Evolutionary conservation across 306 rosid species (phyloP), one percentile per base, ranked within the genome.

Genomic region (Lablab purpureus): DNA sequence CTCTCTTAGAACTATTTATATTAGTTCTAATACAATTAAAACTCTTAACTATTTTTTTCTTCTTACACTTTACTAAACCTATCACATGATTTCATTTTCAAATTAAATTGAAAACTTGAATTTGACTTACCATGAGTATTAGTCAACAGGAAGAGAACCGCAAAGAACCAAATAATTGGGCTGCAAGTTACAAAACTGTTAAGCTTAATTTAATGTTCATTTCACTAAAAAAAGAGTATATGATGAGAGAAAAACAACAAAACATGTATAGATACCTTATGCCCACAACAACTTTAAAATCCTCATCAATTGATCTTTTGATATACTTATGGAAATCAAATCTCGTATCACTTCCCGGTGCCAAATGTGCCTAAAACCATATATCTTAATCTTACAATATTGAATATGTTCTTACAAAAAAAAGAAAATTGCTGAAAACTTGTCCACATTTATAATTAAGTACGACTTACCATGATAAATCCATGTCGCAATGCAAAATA

Each of bases 311-410:
- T 71, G 99, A 86, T 83, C 89, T 84, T 47, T 32, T 71, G 17
- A 94, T 92, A 86, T 92, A 94, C 27, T 88, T 84, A 8, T 71
- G 97, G 66, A 94, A 94, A 86, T 94, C 88, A 78, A 94, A 94
- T 69, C 51, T 84, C 22, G 81, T 60, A 36, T 75, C 90, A 34
- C 84, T 88, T 82, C 78, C 90, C 2, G 91, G 95, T 3, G 93
- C 77, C 71, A 94, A 59, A 87, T 94, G 99, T 21, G 99, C 95
- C 99, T 92, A 80, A 76, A 83, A 85, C 80, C 63, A 43, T 45
- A 75, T 27, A 60, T 34, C 4, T 13, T 22, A 80, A 49, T 45
- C 11, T 56, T 58, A 52, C 37, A 25, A 1, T 25, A 25, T 25
- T 25, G 28, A 2, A 25, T 2, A 25, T 25, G 28, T 25, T 2